Conservation (phyloP, 306 rosid species). For the Comarum palustre region DNA sequence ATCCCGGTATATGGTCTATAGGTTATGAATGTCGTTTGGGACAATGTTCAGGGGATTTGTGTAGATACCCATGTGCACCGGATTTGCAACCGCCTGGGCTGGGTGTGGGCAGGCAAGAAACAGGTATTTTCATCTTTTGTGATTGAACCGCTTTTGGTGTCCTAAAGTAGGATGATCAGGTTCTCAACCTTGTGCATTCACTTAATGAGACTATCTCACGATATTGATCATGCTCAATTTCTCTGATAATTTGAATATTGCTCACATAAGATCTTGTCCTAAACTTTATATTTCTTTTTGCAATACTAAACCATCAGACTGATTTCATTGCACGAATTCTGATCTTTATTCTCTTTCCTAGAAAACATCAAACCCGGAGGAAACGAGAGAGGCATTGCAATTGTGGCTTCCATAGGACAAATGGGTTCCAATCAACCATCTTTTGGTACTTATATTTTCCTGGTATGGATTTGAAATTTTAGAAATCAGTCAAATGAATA, state of each 20-base stretch:
- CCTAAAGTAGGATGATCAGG: neutral
- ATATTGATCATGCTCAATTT: neutral
- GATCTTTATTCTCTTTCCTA: constrained; percentile 30
- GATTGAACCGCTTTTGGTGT: constrained; percentile 17
- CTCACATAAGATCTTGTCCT: neutral
- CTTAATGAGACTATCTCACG: neutral
- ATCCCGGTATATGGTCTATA: constrained; percentile 29
- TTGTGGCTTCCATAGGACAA: constrained; percentile 92
- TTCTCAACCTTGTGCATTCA: constrained; percentile 1
- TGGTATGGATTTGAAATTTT: neutral
- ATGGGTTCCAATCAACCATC: constrained; percentile 88
- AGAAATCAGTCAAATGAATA: neutral
- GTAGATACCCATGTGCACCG: constrained; percentile 96
- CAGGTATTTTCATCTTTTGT: constrained; percentile 47
- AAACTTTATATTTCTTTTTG: too few relatives aligned
- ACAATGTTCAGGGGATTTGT: constrained; percentile 89
- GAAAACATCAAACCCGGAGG: constrained; percentile 82
- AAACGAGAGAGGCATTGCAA: constrained; percentile 75
- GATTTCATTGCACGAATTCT: constrained; percentile 15
- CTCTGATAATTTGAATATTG: neutral
- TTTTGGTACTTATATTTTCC: constrained; percentile 57
- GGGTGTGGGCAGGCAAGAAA: constrained; percentile 74
- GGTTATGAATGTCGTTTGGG: constrained; percentile 96
- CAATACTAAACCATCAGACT: neutral
- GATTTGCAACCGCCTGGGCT: constrained; percentile 86